Evolutionary conservation across 306 rosid species (phyloP).

Genomic region (Prunus mira): DNA sequence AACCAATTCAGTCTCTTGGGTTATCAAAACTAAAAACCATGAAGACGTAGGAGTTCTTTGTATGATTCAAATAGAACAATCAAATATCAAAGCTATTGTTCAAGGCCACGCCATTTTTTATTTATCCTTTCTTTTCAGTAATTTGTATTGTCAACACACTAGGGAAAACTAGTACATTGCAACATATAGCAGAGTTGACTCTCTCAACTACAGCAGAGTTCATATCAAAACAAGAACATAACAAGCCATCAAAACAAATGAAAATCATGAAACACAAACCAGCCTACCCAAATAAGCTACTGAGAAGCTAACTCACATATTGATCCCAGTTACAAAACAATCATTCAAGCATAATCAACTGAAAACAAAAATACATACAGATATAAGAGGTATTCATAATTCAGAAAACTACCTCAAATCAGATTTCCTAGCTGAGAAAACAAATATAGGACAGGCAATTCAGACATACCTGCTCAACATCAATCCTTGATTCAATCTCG

Average conservation of each 20-base stretch:
- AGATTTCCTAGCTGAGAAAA: background rate
- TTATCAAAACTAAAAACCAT: background rate
- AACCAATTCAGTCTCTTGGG: background rate
- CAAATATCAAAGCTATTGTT: background rate
- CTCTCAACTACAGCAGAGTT: background rate
- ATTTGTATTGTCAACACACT: background rate
- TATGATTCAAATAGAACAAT: background rate
- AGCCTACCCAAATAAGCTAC: background rate
- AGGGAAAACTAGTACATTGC: constrained; percentile 7
- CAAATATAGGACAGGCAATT: background rate
- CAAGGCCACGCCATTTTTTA: background rate
- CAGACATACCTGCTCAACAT: constrained; percentile 69
- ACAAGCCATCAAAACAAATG: constrained; percentile 4
- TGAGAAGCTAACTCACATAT: background rate
- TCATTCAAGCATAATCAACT: background rate
- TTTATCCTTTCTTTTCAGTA: background rate
- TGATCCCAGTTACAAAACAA: background rate
- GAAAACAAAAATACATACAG: background rate
- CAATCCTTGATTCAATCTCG: constrained; percentile 61
- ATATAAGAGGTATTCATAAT: background rate
- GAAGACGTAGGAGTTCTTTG: background rate
- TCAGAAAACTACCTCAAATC: background rate
- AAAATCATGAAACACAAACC: background rate
- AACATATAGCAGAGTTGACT: background rate
- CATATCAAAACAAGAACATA: background rate